Percentiles rank a stretch among this genome's conserved stretches.
These are phyloP conservation scores for Claviceps africana DNA, from an alignment of 2,329 filamentous ascomycete species.

Conservation along the genomic window DNA sequence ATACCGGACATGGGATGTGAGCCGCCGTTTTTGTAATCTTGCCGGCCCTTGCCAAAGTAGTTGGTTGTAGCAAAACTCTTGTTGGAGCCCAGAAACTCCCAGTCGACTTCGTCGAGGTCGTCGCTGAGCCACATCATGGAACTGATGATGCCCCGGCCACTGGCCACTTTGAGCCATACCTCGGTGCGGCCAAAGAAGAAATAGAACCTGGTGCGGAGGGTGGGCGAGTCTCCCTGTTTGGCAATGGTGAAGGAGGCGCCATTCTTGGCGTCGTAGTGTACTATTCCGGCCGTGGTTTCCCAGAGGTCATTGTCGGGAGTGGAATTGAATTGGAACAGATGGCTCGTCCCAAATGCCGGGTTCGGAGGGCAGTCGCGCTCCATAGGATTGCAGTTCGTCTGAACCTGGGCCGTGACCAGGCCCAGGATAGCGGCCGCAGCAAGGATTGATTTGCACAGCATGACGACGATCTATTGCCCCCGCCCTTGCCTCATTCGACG, in stretches of 20 bases:
- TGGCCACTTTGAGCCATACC: slow-evolving; percentile 61
- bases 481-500: not conserved
- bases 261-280: slow-evolving; percentile 45
- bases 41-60: slow-evolving; percentile 64
- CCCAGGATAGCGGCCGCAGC: slow-evolving; percentile 26
- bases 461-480: not conserved
- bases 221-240: slow-evolving; percentile 61
- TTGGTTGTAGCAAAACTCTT: slow-evolving; percentile 51
- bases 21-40: slow-evolving; percentile 47
- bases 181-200: slow-evolving; percentile 77
- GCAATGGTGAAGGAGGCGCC: slow-evolving; percentile 61
- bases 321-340: slow-evolving; percentile 50
- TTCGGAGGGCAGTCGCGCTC: slow-evolving; percentile 55
- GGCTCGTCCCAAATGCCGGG: slow-evolving; percentile 51
- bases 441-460: slow-evolving; percentile 13
- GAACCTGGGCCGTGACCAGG: slow-evolving; percentile 55
- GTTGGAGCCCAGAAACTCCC: slow-evolving; percentile 65
- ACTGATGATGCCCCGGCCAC: slow-evolving; percentile 63
- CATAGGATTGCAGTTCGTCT: slow-evolving; percentile 63
- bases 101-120: slow-evolving; percentile 77
- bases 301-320: slow-evolving; percentile 47
- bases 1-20: slow-evolving; percentile 43
- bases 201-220: slow-evolving; percentile 66
- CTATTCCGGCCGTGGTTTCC: slow-evolving; percentile 52
- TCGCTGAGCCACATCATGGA: slow-evolving; percentile 74